phyloP scores from a whole-genome alignment of 495 filamentous ascomycete genomes.

The Podospora anserina region DNA sequence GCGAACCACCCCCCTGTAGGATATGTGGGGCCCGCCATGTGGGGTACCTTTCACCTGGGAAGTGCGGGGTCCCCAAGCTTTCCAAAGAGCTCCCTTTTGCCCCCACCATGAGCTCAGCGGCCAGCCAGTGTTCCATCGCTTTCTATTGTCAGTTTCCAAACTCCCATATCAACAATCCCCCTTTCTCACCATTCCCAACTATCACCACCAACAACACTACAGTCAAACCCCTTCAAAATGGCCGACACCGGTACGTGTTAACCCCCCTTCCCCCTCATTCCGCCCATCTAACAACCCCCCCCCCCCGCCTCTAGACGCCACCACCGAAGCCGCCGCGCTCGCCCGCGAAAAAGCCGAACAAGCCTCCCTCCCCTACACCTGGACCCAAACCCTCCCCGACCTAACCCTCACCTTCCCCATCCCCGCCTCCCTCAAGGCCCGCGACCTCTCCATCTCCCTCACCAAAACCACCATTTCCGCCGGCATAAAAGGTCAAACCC shows the following conservation, averaged over 20 bases:
- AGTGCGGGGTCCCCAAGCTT: not conserved
- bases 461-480: conserved; percentile 76
- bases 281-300: not conserved
- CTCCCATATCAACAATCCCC: not conserved
- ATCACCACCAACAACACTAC: not conserved
- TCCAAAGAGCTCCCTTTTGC: not conserved
- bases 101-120: conserved; percentile 4
- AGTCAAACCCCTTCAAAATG: not conserved
- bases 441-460: conserved; percentile 78
- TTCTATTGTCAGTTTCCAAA: not conserved
- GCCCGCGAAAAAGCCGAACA: conserved; percentile 83
- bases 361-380: conserved; percentile 91
- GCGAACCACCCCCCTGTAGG: no score
- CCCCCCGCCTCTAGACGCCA: conserved; percentile 40
- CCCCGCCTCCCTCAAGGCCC: conserved; percentile 74
- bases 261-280: not conserved
- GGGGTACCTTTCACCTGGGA: not conserved
- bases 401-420: conserved; percentile 75
- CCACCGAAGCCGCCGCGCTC: conserved; percentile 63
- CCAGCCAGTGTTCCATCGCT: not conserved
- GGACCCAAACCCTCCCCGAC: conserved; percentile 93
- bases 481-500: conserved; percentile 81
- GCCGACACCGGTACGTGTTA: not conserved
- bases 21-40: not conserved
- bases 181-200: not conserved